Evolutionary conservation across 768 basidiomycete genomes (phyloP).

Genomic region (Kwoniella mangroviensis): DNA sequence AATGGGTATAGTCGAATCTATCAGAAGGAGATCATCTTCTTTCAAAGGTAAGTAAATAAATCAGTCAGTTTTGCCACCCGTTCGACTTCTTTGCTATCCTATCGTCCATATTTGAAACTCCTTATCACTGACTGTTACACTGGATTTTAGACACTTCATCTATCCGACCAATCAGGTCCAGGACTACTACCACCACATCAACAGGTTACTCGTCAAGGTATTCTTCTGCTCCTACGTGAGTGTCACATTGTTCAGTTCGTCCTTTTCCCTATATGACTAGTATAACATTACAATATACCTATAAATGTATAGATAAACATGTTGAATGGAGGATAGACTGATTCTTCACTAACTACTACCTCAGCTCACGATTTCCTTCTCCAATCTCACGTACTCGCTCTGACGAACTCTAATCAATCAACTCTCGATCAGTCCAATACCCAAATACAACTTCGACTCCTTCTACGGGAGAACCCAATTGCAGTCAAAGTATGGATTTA

Average conservation of each 20-base stretch:
- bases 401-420: neutral
- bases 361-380: conserved; percentile 6
- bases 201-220: neutral
- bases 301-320: neutral
- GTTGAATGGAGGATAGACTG: neutral
- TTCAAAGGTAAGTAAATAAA: conserved; percentile 1
- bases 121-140: neutral
- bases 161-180: neutral
- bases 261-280: no score
- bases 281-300: neutral
- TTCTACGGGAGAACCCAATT: neutral
- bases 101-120: neutral
- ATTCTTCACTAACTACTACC: neutral
- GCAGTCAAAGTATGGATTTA: no score
- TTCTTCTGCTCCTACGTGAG: conserved; percentile 13
- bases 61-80: neutral
- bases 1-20: conserved; percentile 8
- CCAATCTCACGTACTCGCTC: conserved; percentile 2
- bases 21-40: conserved; percentile 5
- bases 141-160: neutral
- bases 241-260: neutral
- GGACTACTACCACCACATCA: neutral
- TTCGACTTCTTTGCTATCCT: neutral
- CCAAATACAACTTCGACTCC: conserved; percentile 1
- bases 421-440: conserved; percentile 2